phyloP scores from a whole-genome alignment of 352 stramenopile species.

The Globisporangium recalcitrans region DNA sequence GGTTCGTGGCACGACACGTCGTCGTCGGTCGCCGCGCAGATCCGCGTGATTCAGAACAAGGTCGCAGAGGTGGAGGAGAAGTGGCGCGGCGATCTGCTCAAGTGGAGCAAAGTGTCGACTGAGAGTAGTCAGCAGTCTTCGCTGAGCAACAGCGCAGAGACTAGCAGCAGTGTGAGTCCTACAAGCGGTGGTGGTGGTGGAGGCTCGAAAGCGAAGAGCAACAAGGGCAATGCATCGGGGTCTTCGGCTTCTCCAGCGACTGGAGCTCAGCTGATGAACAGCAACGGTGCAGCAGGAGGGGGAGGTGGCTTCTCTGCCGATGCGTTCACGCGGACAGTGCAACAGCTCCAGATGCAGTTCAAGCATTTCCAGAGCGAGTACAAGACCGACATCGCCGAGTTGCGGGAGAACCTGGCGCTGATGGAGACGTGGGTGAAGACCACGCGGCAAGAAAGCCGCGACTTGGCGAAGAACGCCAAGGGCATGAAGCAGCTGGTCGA shows the following conservation, averaged over 20 bases:
- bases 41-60: conserved; percentile 29
- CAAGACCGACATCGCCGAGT: conserved; percentile 25
- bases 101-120: conserved; percentile 24
- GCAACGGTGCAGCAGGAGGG: neutral
- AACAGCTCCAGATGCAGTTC: conserved; percentile 34
- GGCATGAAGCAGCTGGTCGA: conserved; percentile 72
- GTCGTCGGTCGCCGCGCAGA: conserved; percentile 26
- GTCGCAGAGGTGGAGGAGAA: conserved; percentile 25
- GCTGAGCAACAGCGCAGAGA: conserved; percentile 1
- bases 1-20: conserved; percentile 44
- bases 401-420: conserved; percentile 36
- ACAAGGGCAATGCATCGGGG: neutral
- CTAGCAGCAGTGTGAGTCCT: conserved; percentile 4
- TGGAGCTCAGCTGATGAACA: neutral
- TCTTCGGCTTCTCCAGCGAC: neutral
- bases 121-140: conserved; percentile 4
- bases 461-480: conserved; percentile 39
- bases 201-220: conserved; percentile 8
- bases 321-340: conserved; percentile 18
- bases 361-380: conserved; percentile 34
- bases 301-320: neutral
- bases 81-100: conserved; percentile 21
- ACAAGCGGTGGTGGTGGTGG: neutral
- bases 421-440: conserved; percentile 39
- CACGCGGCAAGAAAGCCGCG: conserved; percentile 37